Conservation (phyloP, 129 eudicot species). For the Flaveria trinervia region DNA sequence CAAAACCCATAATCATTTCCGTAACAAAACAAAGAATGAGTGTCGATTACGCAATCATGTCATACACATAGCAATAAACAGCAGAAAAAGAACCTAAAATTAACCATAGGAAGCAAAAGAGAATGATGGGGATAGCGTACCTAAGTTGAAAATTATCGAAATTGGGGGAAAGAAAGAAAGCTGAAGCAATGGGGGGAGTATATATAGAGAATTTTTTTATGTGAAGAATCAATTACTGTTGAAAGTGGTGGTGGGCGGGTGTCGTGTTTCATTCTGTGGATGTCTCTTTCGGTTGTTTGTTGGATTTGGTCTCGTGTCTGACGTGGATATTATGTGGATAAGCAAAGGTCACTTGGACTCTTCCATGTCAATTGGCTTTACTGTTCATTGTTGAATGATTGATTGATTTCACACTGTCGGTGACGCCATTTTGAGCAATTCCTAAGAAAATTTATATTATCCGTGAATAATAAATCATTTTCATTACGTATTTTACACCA, state of each 20-base stretch:
- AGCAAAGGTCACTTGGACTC: slow-evolving; percentile 12
- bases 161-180: slow-evolving; percentile 15
- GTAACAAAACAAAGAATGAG: slow-evolving; percentile 9
- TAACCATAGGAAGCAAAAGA: background rate
- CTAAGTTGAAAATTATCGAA: slow-evolving; percentile 13
- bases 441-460: background rate
- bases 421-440: slow-evolving; percentile 10
- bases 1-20: slow-evolving; percentile 34
- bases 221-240: slow-evolving; percentile 12
- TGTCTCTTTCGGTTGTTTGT: slow-evolving; percentile 17
- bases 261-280: background rate
- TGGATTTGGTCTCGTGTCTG: slow-evolving; percentile 11
- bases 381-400: background rate
- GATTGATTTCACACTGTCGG: slow-evolving; percentile 8
- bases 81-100: background rate
- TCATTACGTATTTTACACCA: background rate
- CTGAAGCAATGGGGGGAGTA: background rate
- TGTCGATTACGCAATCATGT: background rate
- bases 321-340: slow-evolving; percentile 39
- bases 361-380: too few species aligned
- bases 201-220: slow-evolving; percentile 29
- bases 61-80: background rate
- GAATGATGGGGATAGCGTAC: slow-evolving; percentile 17
- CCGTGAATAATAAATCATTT: background rate
- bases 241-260: background rate